Evolutionary conservation across 169 alveolate genomes (phyloP).

Genomic region (Plasmodium blacklocki): DNA sequence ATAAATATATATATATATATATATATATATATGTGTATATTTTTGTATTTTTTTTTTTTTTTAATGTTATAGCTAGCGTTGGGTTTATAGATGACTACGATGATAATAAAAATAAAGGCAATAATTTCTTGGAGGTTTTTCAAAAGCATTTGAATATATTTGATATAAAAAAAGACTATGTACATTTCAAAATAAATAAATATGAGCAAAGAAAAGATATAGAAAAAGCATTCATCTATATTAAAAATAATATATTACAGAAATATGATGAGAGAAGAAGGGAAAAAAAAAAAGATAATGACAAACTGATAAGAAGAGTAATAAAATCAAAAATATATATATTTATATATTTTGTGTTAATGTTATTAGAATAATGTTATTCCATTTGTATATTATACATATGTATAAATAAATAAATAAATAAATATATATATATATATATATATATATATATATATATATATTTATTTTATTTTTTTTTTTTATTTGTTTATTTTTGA

Average conservation of each 20-base stretch:
- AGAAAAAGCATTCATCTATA: constrained; percentile 6
- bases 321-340: background rate
- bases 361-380: too few species aligned
- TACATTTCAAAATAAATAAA: constrained; percentile 19
- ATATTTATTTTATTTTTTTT: too few species aligned
- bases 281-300: constrained; percentile 7
- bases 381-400: background rate
- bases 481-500: background rate
- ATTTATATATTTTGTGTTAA: background rate
- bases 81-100: constrained; percentile 2
- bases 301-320: constrained; percentile 28
- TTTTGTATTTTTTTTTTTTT: background rate
- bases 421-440: too few species aligned
- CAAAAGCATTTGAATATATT: constrained; percentile 2
- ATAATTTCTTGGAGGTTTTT: constrained; percentile 15
- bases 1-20: background rate
- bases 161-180: constrained; percentile 5
- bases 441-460: background rate
- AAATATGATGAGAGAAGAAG: background rate
- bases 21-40: background rate
- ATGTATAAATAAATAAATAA: too few species aligned
- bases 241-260: background rate
- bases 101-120: background rate
- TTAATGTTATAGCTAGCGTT: constrained; percentile 3
- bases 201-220: constrained; percentile 20